Conservation (phyloP, 1,284 basidiomycete species). For the Ganoderma leucocontextum region DNA sequence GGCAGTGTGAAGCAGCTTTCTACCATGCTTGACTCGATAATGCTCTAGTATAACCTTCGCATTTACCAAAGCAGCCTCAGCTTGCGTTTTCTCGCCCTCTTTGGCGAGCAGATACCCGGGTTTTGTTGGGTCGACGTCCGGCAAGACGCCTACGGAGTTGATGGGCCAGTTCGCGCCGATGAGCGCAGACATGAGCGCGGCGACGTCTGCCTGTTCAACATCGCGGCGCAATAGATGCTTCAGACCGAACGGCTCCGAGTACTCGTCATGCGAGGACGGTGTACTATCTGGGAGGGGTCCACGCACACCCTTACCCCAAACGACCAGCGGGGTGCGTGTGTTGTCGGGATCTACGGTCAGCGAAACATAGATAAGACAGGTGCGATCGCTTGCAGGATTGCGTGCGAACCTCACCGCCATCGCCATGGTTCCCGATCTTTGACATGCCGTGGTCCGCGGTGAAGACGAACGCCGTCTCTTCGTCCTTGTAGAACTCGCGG, state of each 20-base stretch:
- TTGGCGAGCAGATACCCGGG: constrained; percentile 61
- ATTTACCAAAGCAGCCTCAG: constrained; percentile 74
- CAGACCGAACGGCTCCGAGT: constrained; percentile 71
- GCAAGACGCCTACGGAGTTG: constrained; percentile 79
- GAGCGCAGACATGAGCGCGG: constrained; percentile 82
- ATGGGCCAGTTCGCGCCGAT: constrained; percentile 77
- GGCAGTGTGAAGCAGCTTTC: constrained; percentile 38
- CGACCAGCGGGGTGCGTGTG: constrained; percentile 86
- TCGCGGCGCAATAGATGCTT: constrained; percentile 69
- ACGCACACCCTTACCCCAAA: constrained; percentile 84
- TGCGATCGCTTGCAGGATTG: background rate
- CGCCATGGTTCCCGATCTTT: constrained; percentile 89
- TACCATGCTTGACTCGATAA: constrained; percentile 82
- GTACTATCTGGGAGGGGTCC: constrained; percentile 63
- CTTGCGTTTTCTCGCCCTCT: constrained; percentile 52
- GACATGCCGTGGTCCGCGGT: constrained; percentile 95
- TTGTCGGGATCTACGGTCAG: constrained; percentile 78
- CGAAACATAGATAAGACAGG: background rate
- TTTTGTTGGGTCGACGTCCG: constrained; percentile 65
- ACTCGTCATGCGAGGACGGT: constrained; percentile 72
- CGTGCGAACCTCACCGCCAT: constrained; percentile 65
- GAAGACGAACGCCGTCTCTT: constrained; percentile 83
- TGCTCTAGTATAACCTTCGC: constrained; percentile 82
- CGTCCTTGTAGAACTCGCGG: constrained; percentile 69
- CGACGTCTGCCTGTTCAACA: constrained; percentile 87